Evolutionary conservation across 2,329 filamentous ascomycete species (phyloP), one percentile per base, ranked within the genome.

Genomic region (Dactylella cylindrospora): DNA sequence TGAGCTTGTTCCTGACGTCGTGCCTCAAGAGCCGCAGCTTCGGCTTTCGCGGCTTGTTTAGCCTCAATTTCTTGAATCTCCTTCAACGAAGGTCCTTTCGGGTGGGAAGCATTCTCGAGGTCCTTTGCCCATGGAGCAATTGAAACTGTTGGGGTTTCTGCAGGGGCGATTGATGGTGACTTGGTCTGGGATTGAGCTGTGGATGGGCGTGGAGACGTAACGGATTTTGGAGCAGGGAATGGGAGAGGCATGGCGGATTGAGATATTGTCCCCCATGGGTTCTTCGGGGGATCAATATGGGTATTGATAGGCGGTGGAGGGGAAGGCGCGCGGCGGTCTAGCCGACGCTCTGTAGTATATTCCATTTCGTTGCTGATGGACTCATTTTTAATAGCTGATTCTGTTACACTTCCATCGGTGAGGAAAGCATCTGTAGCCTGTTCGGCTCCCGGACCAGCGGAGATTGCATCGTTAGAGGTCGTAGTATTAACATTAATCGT

Each of bases 61-160:
- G 91, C 91, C 73, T 98, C 93, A 3, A 88, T 85, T 73, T 95
- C 91, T 72, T 98, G 93, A 19, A 98, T 98, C 71, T 98, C 90
- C 75, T 90, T 95, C 65, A 98, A 77, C 61, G 90, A 96, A 1
- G 91, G 93, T 0, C 90, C 90, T 73, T 88, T 94, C 32, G 88
- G 83, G 19, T 80, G 75, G 61, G 83, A 79, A 3, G 78, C 75
- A 41, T 86, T 85, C 32, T 77, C 75, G 2, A 81, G 80, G 66
- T 97, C 90, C 72, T 93, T 93, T 3, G 93, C 93, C 93, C 93
- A 98, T 0, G 93, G 93, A 0, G 93, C 93, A 67, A 96, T 76
- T 0, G 91, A 88, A 3, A 90, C 79, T 44, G 79, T 78, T 5
- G 80, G 79, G 1, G 80, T 80, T 46, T 85, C 83, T 22, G 79